phyloP scores from a whole-genome alignment of 768 basidiomycete species.

The Pleurotus pulmonarius region DNA sequence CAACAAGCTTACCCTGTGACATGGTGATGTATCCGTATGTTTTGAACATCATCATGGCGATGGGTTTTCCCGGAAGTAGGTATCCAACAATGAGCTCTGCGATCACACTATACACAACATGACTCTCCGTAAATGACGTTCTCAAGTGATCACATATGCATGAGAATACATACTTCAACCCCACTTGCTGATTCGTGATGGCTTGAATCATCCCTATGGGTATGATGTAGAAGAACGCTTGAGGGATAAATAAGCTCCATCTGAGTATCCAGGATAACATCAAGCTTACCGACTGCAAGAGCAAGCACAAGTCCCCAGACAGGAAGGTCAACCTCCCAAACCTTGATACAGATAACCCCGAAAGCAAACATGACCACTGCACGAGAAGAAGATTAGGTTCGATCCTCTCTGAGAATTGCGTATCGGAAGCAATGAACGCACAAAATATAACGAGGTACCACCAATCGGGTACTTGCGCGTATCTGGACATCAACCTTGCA shows the following conservation, averaged over 20 bases:
- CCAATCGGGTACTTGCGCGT: conserved; percentile 82
- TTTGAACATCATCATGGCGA: conserved; percentile 88
- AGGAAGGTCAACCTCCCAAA: conserved; percentile 57
- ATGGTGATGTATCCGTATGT: conserved; percentile 74
- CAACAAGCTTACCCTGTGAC: conserved; percentile 36
- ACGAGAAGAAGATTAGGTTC: not conserved
- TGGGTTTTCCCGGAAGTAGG: conserved; percentile 68
- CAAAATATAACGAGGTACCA: conserved; percentile 74
- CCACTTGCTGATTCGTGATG: conserved; percentile 48
- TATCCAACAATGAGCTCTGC: conserved; percentile 82
- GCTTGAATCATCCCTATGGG: conserved; percentile 78
- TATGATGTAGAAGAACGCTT: conserved; percentile 63
- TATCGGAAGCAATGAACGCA: conserved; percentile 21
- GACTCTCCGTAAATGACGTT: too few species aligned
- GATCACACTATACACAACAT: conserved; percentile 46
- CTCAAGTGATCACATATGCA: too few species aligned
- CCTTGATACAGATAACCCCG: conserved; percentile 63
- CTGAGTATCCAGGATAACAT: not conserved
- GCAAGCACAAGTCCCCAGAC: conserved; percentile 55
- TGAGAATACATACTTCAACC: conserved; percentile 36
- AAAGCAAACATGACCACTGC: conserved; percentile 62
- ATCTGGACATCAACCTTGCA: conserved; percentile 74
- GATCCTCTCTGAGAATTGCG: too few species aligned
- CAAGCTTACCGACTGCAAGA: conserved; percentile 47
- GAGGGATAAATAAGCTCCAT: not conserved